Evolutionary conservation across 2,329 filamentous ascomycete species (phyloP).

Genomic region (Mycosphaerella sp.): DNA sequence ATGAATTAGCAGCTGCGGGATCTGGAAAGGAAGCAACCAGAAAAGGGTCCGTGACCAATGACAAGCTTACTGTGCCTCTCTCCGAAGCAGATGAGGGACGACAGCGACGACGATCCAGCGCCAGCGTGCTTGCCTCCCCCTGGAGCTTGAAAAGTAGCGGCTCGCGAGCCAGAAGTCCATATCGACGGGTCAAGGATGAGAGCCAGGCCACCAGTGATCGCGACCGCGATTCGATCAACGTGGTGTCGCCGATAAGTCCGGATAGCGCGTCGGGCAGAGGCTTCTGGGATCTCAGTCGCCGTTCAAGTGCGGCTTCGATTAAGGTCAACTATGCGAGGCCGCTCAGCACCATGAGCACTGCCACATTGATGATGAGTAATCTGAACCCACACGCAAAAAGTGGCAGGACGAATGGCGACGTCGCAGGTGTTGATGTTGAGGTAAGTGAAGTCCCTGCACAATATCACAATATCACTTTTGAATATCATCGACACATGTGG

Average conservation of each 20-base stretch:
- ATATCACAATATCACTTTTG: not conserved
- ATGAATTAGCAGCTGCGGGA: constrained; percentile 7
- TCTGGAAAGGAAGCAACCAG: constrained; percentile 4
- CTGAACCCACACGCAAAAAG: constrained; percentile 6
- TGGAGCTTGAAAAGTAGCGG: constrained; percentile 16
- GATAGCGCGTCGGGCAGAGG: constrained; percentile 12
- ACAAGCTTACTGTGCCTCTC: constrained; percentile 11
- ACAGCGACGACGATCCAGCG: constrained; percentile 22
- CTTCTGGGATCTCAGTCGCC: constrained; percentile 18
- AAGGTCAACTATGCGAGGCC: constrained; percentile 26
- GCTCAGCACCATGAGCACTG: constrained; percentile 21
- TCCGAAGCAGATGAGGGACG: constrained; percentile 13
- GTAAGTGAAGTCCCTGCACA: not conserved
- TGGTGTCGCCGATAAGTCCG: not conserved
- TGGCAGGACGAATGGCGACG: not conserved
- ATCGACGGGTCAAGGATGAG: constrained; percentile 22
- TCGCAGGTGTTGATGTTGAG: not conserved
- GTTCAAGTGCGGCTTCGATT: constrained; percentile 20
- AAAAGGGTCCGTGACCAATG: constrained; percentile 6
- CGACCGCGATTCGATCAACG: constrained; percentile 6
- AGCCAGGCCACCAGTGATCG: constrained; percentile 20
- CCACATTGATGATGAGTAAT: constrained; percentile 11
- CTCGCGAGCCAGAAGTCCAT: constrained; percentile 21
- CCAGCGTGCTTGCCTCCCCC: constrained; percentile 19
- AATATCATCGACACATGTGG: not conserved